These are phyloP conservation scores for Trichophyton simii DNA, from an alignment of 2,329 filamentous ascomycete genomes.

Conservation along the genomic window DNA sequence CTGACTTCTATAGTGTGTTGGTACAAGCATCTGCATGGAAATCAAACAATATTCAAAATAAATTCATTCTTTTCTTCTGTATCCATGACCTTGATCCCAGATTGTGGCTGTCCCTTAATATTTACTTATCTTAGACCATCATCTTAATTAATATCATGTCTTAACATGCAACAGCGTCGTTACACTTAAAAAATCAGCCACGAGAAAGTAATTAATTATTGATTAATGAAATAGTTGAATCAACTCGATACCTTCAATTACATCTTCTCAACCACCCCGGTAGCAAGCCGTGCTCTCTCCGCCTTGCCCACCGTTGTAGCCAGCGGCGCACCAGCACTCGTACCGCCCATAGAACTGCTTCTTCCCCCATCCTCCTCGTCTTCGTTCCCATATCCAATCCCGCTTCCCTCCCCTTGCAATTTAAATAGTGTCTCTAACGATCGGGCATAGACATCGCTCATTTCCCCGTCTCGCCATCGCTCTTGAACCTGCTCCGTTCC, in stretches of 20 bases:
- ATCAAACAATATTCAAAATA: too few relatives aligned
- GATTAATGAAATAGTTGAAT: background rate
- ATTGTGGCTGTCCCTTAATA: background rate
- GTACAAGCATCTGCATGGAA: too few relatives aligned
- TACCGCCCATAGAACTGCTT: constrained; percentile 12
- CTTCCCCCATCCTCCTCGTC: constrained; percentile 13
- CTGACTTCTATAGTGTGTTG: background rate
- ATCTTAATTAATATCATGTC: background rate
- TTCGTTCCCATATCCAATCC: constrained; percentile 11
- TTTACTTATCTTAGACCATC: background rate
- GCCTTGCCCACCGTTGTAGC: constrained; percentile 36
- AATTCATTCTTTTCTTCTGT: too few relatives aligned
- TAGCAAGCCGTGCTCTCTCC: constrained; percentile 33
- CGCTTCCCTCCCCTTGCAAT: constrained; percentile 26
- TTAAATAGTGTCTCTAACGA: constrained; percentile 27
- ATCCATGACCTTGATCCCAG: too few relatives aligned
- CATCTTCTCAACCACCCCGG: constrained; percentile 37
- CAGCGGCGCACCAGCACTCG: constrained; percentile 22
- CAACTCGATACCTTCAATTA: constrained; percentile 17
- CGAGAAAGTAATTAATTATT: background rate
- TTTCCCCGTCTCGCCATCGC: constrained; percentile 31
- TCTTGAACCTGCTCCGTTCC: constrained; percentile 25
- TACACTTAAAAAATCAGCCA: background rate
- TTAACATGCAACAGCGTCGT: background rate
- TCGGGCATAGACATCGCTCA: constrained; percentile 31